A percentile compares a stretch with the other conserved stretches of the same genome.
These are phyloP conservation scores for Verticillium zaregamsianum DNA, from an alignment of 2,329 filamentous ascomycete genomes.

Conservation along the genomic window DNA sequence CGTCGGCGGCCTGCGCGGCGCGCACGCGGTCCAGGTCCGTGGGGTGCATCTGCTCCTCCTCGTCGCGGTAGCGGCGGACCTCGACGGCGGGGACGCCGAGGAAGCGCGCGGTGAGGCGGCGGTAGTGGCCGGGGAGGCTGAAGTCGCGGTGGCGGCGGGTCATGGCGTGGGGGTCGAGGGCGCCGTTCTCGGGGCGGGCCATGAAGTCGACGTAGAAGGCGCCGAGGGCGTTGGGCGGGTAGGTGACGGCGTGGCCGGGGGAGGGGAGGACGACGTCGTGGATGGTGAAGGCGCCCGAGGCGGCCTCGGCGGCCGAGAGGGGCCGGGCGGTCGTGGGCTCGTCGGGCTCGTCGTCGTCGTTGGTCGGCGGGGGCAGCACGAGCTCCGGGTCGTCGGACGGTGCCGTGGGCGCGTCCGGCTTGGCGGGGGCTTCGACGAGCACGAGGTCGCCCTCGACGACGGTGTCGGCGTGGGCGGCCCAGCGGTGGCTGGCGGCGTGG, in stretches of 20 bases:
- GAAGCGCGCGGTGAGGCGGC: slow-evolving; percentile 75
- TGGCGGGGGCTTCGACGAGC: slow-evolving; percentile 39
- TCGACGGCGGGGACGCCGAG: slow-evolving; percentile 52
- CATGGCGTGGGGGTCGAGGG: slow-evolving; percentile 82
- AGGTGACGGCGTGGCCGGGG: slow-evolving; percentile 87
- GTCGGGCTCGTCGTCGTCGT: slow-evolving; percentile 55
- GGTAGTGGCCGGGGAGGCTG: slow-evolving; percentile 83
- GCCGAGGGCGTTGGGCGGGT: slow-evolving; percentile 80
- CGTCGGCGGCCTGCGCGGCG: slow-evolving; percentile 28
- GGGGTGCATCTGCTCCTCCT: slow-evolving; percentile 79
- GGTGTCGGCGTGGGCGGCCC: slow-evolving; percentile 66
- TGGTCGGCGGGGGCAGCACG: slow-evolving; percentile 18
- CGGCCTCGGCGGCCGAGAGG: slow-evolving; percentile 72
- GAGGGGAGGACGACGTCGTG: slow-evolving; percentile 87
- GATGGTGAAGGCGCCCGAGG: slow-evolving; percentile 71
- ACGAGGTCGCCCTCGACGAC: slow-evolving; percentile 86
- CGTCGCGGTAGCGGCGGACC: slow-evolving; percentile 64
- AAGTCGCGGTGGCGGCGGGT: slow-evolving; percentile 80
- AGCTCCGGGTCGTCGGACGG: slow-evolving; percentile 44
- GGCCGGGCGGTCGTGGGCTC: slow-evolving; percentile 56
- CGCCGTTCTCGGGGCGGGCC: slow-evolving; percentile 71
- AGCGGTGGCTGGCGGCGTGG: slow-evolving; percentile 73
- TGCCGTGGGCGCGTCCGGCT: slow-evolving; percentile 26
- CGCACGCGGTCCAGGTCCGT: slow-evolving; percentile 76
- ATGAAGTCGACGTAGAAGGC: slow-evolving; percentile 84